These are phyloP conservation scores for Pseudovirgaria hyperparasitica DNA, from an alignment of 2,329 filamentous ascomycete species.

Conservation along the genomic window DNA sequence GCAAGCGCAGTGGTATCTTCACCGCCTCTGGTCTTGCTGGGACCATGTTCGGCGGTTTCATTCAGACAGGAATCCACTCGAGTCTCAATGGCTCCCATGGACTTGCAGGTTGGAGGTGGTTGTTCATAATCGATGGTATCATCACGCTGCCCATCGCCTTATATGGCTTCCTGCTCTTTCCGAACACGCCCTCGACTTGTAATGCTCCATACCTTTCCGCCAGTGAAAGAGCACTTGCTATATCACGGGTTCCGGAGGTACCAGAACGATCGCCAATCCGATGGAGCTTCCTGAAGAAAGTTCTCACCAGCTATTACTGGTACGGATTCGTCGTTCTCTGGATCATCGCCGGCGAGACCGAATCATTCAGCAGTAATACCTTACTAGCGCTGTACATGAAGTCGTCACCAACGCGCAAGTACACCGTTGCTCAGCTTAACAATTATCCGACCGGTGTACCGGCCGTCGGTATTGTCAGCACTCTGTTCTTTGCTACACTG, in stretches of 20 bases:
- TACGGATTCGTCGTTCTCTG: conserved; percentile 55
- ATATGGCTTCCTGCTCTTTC: conserved; percentile 38
- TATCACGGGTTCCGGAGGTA: conserved; percentile 31
- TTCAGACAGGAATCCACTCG: conserved; percentile 41
- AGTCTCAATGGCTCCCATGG: conserved; percentile 35
- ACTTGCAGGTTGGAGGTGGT: conserved; percentile 38
- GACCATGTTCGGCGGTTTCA: conserved; percentile 49
- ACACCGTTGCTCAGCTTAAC: conserved; percentile 38
- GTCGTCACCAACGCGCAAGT: conserved; percentile 30
- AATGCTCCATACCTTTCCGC: conserved; percentile 29
- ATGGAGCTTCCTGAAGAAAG: conserved; percentile 38
- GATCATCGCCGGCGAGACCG: conserved; percentile 59
- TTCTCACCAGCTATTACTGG: conserved; percentile 49
- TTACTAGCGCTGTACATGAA: conserved; percentile 42
- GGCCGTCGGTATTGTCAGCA: conserved; percentile 40
- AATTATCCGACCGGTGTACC: conserved; percentile 42
- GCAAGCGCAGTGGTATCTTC: conserved; percentile 49
- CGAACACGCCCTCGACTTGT: conserved; percentile 31
- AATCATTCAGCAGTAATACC: conserved; percentile 55
- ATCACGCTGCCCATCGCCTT: conserved; percentile 45
- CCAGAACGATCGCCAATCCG: conserved; percentile 33
- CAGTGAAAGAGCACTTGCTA: conserved; percentile 29
- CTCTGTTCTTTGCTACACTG: conserved; percentile 55
- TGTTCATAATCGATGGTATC: conserved; percentile 35
- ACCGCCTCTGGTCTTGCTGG: conserved; percentile 47